Evolutionary conservation across 2,329 filamentous ascomycete genomes (phyloP).

Genomic region (Pyrenophora seminiperda): DNA sequence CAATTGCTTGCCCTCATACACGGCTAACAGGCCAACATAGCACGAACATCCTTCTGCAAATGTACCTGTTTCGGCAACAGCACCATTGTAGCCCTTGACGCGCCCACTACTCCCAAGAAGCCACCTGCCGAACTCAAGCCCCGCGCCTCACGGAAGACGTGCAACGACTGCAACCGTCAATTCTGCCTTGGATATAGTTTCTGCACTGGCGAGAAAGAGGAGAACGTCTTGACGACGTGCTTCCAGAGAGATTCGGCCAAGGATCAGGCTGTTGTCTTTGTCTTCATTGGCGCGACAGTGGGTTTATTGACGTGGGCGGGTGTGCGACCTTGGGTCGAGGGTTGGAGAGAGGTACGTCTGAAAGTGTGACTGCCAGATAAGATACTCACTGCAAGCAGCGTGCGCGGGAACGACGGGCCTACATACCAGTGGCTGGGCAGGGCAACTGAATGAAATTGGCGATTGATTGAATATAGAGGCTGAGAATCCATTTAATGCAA

Average conservation of each 20-base stretch:
- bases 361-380: neutral
- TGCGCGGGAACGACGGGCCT: slow-evolving; percentile 56
- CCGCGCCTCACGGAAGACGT: slow-evolving; percentile 55
- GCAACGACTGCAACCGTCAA: slow-evolving; percentile 70
- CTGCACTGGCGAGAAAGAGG: slow-evolving; percentile 65
- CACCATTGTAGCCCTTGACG: slow-evolving; percentile 69
- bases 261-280: slow-evolving; percentile 68
- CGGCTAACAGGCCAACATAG: slow-evolving; percentile 32
- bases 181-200: slow-evolving; percentile 68
- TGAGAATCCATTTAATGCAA: slow-evolving; percentile 8
- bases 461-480: slow-evolving; percentile 2
- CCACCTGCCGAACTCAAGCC: slow-evolving; percentile 21
- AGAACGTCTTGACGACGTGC: slow-evolving; percentile 69
- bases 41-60: slow-evolving; percentile 71
- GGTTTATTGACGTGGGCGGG: slow-evolving; percentile 65
- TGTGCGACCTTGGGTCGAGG: slow-evolving; percentile 63
- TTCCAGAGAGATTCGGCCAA: slow-evolving; percentile 72
- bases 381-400: slow-evolving; percentile 40
- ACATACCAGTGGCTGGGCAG: slow-evolving; percentile 56
- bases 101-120: slow-evolving; percentile 41
- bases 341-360: slow-evolving; percentile 58
- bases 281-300: slow-evolving; percentile 68
- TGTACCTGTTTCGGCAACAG: slow-evolving; percentile 71
- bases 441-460: slow-evolving; percentile 18
- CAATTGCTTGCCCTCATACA: neutral